phyloP scores from a whole-genome alignment of 2,329 filamentous ascomycete genomes.

The Diaporthe caulivora region DNA sequence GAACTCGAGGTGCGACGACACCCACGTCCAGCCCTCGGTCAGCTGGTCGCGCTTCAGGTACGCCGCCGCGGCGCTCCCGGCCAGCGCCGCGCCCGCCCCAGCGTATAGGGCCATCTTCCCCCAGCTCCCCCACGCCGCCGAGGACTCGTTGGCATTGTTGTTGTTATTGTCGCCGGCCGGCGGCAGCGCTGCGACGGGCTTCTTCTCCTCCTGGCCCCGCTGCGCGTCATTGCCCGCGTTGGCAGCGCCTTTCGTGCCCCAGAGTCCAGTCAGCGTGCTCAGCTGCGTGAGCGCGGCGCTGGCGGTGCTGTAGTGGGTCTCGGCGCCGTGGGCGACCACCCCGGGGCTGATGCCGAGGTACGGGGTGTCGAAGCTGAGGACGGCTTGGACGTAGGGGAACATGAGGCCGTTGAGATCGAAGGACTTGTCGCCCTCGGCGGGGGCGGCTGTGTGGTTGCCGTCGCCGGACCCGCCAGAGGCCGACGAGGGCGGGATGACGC shows the following conservation, averaged over 20 bases:
- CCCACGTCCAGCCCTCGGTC: conserved; percentile 82
- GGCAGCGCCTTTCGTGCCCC: conserved; percentile 55
- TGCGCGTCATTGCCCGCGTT: conserved; percentile 9
- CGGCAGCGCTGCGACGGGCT: conserved; percentile 51
- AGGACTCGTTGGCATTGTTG: conserved; percentile 27
- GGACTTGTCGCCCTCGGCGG: conserved; percentile 46
- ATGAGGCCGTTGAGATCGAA: conserved; percentile 73
- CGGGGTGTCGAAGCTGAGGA: conserved; percentile 94
- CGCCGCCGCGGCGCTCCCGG: conserved; percentile 84
- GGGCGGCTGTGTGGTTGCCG: conserved; percentile 54
- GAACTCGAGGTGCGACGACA: conserved; percentile 91
- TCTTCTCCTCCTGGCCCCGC: conserved; percentile 48
- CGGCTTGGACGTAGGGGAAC: conserved; percentile 92
- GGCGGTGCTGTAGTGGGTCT: conserved; percentile 85
- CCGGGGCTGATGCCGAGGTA: conserved; percentile 86
- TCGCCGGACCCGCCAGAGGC: conserved; percentile 49
- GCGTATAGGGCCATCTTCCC: conserved; percentile 88
- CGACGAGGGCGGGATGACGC: conserved; percentile 61
- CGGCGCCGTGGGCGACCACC: conserved; percentile 87
- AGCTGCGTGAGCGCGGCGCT: conserved; percentile 76
- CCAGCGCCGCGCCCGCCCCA: conserved; percentile 85
- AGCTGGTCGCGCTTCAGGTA: conserved; percentile 89
- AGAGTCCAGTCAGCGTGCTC: conserved; percentile 75
- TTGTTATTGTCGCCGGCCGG: conserved; percentile 43
- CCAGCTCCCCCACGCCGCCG: conserved; percentile 78